Conservation (phyloP, 2,329 filamentous ascomycete genomes). For the Penicillium vulpinum region DNA sequence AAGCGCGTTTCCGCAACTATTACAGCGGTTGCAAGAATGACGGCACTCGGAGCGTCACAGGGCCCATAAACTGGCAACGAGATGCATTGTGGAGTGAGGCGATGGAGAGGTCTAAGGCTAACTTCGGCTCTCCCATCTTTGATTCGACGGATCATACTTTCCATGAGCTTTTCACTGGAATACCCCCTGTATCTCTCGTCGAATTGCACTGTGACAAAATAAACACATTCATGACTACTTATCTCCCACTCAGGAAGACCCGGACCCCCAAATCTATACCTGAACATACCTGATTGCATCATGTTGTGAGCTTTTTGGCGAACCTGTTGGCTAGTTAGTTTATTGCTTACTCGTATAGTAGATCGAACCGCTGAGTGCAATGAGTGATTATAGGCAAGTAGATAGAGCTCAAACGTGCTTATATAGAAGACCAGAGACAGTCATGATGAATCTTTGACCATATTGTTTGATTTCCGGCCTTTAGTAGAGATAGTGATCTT, state of each 20-base stretch:
- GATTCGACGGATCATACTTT: not conserved
- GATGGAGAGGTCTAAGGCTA: not conserved
- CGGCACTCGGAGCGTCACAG: not conserved
- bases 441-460: no score
- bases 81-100: not conserved
- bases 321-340: not conserved
- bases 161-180: not conserved
- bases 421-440: not conserved
- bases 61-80: conserved; percentile 5
- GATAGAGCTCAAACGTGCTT: fast-evolving
- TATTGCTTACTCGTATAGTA: not conserved
- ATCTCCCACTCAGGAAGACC: not conserved
- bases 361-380: not conserved
- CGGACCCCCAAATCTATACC: not conserved
- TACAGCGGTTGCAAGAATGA: not conserved
- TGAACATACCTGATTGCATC: not conserved
- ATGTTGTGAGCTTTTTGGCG: not conserved
- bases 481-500: not conserved
- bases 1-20: not conserved
- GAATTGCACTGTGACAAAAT: not conserved
- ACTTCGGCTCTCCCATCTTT: not conserved
- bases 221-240: not conserved
- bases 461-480: not conserved
- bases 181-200: not conserved
- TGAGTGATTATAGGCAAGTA: not conserved